These are phyloP conservation scores for Phytophthora capsici DNA, from an alignment of 352 stramenopile genomes.

Conservation along the genomic window DNA sequence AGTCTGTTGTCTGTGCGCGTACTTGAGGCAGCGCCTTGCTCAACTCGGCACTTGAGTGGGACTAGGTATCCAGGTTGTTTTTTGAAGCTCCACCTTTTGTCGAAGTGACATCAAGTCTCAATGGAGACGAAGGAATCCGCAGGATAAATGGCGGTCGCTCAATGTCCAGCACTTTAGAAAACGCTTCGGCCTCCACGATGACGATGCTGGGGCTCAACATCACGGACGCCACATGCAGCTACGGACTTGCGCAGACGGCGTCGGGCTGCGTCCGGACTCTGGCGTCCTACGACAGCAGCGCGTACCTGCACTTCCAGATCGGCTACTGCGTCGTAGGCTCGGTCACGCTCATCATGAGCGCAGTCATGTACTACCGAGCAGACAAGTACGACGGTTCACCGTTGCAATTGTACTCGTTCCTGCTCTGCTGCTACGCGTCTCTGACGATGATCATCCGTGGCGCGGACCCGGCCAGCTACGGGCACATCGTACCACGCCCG, in stretches of 20 bases:
- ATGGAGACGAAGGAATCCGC: constrained; percentile 25
- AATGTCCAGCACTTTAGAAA: constrained; percentile 18
- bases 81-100: too few relatives aligned
- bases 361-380: constrained; percentile 54
- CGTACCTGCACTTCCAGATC: constrained; percentile 49
- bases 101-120: constrained; percentile 11
- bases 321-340: constrained; percentile 52
- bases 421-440: constrained; percentile 54
- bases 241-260: constrained; percentile 50
- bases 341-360: constrained; percentile 35
- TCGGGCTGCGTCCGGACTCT: constrained; percentile 50
- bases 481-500: constrained; percentile 47
- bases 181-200: constrained; percentile 8
- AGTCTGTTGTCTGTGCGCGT: constrained; percentile 8
- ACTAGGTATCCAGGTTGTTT: constrained; percentile 10
- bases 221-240: constrained; percentile 58
- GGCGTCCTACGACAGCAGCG: constrained; percentile 36
- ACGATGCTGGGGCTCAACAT: constrained; percentile 39
- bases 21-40: too few relatives aligned
- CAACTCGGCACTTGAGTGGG: constrained; percentile 1
- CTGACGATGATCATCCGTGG: constrained; percentile 63
- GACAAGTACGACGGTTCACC: constrained; percentile 43
- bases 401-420: constrained; percentile 60
- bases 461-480: constrained; percentile 61
- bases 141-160: constrained; percentile 1